These are phyloP conservation scores for Flueggea neowawraea DNA, from an alignment of 441 rosid species.

Conservation along the genomic window DNA sequence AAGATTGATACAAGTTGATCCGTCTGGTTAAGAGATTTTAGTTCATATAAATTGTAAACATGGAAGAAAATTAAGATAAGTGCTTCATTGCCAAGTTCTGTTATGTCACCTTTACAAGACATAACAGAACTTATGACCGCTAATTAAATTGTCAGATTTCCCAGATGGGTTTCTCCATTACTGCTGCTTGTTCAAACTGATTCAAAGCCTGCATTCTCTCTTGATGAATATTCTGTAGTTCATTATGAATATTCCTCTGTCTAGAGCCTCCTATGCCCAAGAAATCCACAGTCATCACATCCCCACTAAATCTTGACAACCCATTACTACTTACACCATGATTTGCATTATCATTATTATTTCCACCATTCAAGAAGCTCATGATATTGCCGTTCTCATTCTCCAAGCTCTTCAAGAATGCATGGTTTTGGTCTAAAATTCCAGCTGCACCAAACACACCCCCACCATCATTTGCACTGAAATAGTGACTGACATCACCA, in stretches of 20 bases:
- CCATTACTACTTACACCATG: constrained; percentile 4
- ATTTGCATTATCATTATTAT: constrained; percentile 3
- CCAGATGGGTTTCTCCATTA: constrained; percentile 46
- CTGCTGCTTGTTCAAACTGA: constrained; percentile 36
- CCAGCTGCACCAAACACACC: constrained; percentile 22
- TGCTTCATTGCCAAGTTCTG: no score
- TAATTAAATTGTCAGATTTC: constrained; percentile 18
- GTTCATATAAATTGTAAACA: no score
- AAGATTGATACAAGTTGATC: no score
- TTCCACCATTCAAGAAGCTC: constrained; percentile 10
- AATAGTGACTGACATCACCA: constrained; percentile 18
- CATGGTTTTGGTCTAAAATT: constrained; percentile 26
- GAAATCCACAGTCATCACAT: constrained; percentile 58
- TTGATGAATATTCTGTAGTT: constrained; percentile 23
- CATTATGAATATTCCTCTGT: constrained; percentile 24
- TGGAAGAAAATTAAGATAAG: no score
- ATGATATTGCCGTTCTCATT: constrained; percentile 3
- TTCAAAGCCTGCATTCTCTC: constrained; percentile 26
- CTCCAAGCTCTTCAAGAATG: constrained; percentile 27
- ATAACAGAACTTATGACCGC: no score
- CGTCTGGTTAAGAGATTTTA: no score
- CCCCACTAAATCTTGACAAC: constrained; percentile 24
- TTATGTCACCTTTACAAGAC: no score
- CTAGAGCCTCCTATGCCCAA: constrained; percentile 50
- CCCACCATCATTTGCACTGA: constrained; percentile 17